A percentile compares a stretch with the other conserved stretches of the same genome.
Conservation (phyloP, 352 stramenopile species). For the Pythium dissotocum region DNA sequence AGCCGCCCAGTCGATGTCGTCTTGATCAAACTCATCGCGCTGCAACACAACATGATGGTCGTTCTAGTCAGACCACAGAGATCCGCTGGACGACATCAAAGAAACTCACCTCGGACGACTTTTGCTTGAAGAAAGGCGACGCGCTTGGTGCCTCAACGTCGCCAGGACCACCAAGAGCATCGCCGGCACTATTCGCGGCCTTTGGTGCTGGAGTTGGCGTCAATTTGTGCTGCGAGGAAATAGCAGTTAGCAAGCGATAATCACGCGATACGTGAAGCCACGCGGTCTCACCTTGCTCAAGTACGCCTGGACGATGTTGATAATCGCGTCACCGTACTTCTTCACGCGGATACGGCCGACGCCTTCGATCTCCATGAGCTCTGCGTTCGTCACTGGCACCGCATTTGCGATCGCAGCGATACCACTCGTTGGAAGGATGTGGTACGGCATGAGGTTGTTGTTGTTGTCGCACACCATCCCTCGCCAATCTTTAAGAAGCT, state of each 20-base stretch:
- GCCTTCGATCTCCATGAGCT: constrained; percentile 81
- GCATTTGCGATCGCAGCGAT: constrained; percentile 83
- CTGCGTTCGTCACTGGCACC: constrained; percentile 69
- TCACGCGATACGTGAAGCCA: not conserved
- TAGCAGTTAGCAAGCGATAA: not conserved
- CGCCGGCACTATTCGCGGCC: not conserved
- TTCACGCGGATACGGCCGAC: constrained; percentile 82
- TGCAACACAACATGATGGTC: not conserved
- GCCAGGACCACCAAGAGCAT: not conserved
- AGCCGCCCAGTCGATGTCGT: constrained; percentile 69
- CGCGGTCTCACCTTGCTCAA: constrained; percentile 55
- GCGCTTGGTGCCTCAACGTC: constrained; percentile 20
- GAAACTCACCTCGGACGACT: constrained; percentile 16
- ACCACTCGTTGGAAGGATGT: constrained; percentile 79
- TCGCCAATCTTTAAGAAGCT: constrained; percentile 86
- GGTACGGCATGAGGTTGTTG: constrained; percentile 87
- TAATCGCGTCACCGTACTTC: constrained; percentile 85
- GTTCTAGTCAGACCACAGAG: not conserved
- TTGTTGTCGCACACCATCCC: constrained; percentile 84
- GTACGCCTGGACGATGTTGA: constrained; percentile 80
- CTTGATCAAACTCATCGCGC: constrained; percentile 33
- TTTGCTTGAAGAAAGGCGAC: constrained; percentile 58
- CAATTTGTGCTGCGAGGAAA: constrained; percentile 54
- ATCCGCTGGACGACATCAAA: not conserved
- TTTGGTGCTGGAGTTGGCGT: constrained; percentile 37